Evolutionary conservation across 2,329 filamentous ascomycete species (phyloP), one percentile per base, ranked within the genome.

Genomic region (Tolypocladium guangdongense): DNA sequence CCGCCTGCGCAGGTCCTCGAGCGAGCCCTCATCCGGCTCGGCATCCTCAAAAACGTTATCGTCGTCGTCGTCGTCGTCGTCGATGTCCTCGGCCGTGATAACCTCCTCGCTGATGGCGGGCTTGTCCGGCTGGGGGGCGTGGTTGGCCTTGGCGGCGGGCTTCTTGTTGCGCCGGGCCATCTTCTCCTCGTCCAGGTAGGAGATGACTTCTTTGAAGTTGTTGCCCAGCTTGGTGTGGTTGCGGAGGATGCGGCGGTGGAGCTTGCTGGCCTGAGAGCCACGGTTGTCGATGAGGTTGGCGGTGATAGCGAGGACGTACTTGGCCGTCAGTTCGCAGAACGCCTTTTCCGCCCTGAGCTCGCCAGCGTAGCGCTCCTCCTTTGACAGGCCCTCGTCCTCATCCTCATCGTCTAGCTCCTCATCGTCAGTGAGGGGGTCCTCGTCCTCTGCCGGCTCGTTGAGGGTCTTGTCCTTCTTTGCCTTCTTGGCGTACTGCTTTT

Each of bases 171-270:
- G 68, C 38, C 70, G 68, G 12, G 69, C 76, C 45, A 80, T 68
- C 62, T 84, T 83, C 49, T 78, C 75, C 54, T 86, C 81, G 62
- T 96, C 90, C 4, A 97, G 74, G 66, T 86, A 93, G 10, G 82
- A 81, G 5, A 96, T 74, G 7, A 96, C 83, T 62, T 93, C 90
- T 63, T 86, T 88, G 75, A 88, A 95, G 66, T 93, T 96, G 47
- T 81, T 75, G 2, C 93, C 93, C 3, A 99, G 78, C 64, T 82
- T 84, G n/a, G 74, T 75, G 64, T 86, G 86, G 70, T 99, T 96
- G 59, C 88, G 79, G 62, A 86, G 77, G 24, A 99, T 74, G 22
- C 90, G 80, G 61, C 82, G 81, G 57, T 81, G 80, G 37, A 95
- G 77, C 64, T 81, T 82, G 33, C 82, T 83, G 10, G 78, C 78